Evolutionary conservation across 225 moss, liverwort and hornwort genomes (phyloP).

Genomic region (Rhytidiadelphus loreus): DNA sequence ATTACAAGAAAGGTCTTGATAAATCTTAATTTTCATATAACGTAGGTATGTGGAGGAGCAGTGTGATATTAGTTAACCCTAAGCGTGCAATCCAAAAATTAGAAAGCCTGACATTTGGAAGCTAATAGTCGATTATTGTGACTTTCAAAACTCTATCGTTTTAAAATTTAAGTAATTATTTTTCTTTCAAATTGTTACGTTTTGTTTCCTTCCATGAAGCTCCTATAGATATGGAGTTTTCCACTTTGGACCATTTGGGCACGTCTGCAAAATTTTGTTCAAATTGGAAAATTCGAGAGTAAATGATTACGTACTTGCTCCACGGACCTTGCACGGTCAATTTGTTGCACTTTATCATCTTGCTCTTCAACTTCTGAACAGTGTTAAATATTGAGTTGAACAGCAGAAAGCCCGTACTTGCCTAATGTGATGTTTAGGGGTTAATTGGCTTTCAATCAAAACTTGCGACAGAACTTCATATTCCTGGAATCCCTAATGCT

Average conservation of each 20-base stretch:
- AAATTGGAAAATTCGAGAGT: not conserved
- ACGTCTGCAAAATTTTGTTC: not conserved
- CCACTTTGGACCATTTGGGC: not conserved
- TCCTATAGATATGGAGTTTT: not conserved
- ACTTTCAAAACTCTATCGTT: not conserved
- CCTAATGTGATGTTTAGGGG: not conserved
- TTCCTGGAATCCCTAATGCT: not conserved
- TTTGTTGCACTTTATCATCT: not conserved
- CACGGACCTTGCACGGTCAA: not conserved
- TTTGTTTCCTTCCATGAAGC: not conserved
- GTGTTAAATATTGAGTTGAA: not conserved
- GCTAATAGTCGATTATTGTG: not conserved
- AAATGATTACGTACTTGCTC: not conserved
- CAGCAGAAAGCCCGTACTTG: not conserved
- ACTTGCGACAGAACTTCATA: not conserved
- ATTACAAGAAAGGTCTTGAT: not conserved
- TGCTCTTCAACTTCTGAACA: not conserved
- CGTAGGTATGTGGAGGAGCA: not conserved
- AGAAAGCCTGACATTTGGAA: not conserved
- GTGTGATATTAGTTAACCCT: not conserved
- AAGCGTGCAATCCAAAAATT: not conserved
- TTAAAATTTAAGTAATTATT: too few species aligned
- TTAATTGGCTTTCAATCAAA: not conserved
- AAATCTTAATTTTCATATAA: not conserved
- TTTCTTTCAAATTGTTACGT: not conserved